Conservation (phyloP, 257 asterid genomes). For the Solanum peruvianum region DNA sequence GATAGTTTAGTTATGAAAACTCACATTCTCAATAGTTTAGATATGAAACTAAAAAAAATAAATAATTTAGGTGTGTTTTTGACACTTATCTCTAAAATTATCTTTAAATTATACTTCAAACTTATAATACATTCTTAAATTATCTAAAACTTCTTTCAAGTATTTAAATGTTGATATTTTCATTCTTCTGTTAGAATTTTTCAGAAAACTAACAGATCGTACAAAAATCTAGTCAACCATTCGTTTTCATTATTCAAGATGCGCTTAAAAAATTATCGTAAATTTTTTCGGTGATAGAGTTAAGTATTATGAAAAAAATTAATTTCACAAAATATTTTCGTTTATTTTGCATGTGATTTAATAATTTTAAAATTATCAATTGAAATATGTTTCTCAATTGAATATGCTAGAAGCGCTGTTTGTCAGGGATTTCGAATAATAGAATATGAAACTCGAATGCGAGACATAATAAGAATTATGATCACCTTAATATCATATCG, state of each 20-base stretch:
- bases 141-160: no score
- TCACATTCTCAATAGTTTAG: no score
- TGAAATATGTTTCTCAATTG: background rate
- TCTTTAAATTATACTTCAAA: background rate
- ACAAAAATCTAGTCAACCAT: background rate
- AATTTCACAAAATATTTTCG: no score
- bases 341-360: background rate
- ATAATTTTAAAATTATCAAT: background rate
- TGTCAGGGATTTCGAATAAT: background rate
- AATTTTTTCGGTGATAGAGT: background rate
- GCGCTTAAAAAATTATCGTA: fast-evolving
- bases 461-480: background rate
- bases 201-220: background rate
- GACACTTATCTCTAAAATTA: no score
- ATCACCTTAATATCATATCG: background rate
- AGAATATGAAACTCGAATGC: background rate
- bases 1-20: no score
- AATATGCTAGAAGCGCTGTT: background rate
- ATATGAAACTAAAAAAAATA: no score
- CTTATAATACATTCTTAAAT: no score
- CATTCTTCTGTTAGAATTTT: background rate
- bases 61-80: no score
- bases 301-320: background rate
- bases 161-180: background rate
- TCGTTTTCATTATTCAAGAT: background rate